phyloP scores from a whole-genome alignment of 2,329 filamentous ascomycete species.

The Westerdykella aurantiaca region DNA sequence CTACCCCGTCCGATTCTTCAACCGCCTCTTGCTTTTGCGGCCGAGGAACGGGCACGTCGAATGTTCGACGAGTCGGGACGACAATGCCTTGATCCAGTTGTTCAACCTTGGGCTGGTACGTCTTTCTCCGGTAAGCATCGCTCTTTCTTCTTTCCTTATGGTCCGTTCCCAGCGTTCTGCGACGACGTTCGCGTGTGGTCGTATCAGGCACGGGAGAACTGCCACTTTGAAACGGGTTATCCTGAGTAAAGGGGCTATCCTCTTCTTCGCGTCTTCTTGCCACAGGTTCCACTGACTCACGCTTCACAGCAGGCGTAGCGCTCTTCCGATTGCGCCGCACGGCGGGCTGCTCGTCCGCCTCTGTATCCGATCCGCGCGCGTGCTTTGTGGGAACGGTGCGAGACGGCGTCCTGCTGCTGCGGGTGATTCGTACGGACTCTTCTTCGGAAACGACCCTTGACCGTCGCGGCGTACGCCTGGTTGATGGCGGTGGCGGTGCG shows the following conservation, averaged over 20 bases:
- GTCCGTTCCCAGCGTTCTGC: slow-evolving; percentile 47
- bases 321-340: slow-evolving; percentile 37
- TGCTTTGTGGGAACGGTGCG: slow-evolving; percentile 42
- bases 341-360: slow-evolving; percentile 29
- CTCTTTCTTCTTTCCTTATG: slow-evolving; percentile 40
- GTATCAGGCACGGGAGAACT: slow-evolving; percentile 54
- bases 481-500: slow-evolving; percentile 41
- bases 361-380: slow-evolving; percentile 34
- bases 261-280: slow-evolving; percentile 39
- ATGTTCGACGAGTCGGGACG: slow-evolving; percentile 52
- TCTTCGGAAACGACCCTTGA: slow-evolving; percentile 40
- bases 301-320: slow-evolving; percentile 39
- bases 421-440: slow-evolving; percentile 3
- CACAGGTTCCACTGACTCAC: slow-evolving; percentile 47
- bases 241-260: slow-evolving; percentile 70
- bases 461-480: slow-evolving; percentile 26
- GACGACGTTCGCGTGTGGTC: slow-evolving; percentile 42
- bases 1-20: slow-evolving; percentile 45
- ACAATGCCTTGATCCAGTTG: slow-evolving; percentile 50
- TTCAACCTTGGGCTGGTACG: slow-evolving; percentile 37
- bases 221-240: slow-evolving; percentile 91
- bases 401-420: slow-evolving; percentile 30
- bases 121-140: slow-evolving; percentile 40
- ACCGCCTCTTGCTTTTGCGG: slow-evolving; percentile 38
- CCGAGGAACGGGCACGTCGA: slow-evolving; percentile 52